Evolutionary conservation across 352 stramenopile genomes (phyloP).

Genomic region (Globisporangium paroecandrum): DNA sequence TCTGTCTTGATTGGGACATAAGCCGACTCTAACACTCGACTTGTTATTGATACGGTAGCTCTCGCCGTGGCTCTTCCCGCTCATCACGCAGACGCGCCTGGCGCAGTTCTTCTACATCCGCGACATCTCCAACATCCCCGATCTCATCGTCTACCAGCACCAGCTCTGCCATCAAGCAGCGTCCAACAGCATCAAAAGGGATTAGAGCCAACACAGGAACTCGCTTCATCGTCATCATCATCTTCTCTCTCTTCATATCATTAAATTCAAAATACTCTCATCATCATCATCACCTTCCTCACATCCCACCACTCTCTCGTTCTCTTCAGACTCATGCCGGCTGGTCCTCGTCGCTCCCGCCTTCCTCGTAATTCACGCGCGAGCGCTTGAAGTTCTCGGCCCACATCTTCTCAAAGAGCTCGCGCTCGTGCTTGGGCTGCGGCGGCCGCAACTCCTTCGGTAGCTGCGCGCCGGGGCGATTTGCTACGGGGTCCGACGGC

Average conservation of each 20-base stretch:
- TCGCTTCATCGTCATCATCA: neutral
- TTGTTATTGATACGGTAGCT: slow-evolving; percentile 23
- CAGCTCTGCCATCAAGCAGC: slow-evolving; percentile 34
- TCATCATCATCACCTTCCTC: neutral
- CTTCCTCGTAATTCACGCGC: slow-evolving; percentile 58
- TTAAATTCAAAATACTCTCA: slow-evolving; percentile 19
- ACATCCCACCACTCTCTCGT: neutral
- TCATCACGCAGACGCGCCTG: slow-evolving; percentile 39
- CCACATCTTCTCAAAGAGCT: slow-evolving; percentile 97
- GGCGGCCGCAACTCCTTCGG: slow-evolving; percentile 88
- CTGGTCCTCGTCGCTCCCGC: neutral
- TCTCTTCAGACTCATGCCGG: neutral
- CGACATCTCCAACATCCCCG: slow-evolving; percentile 69
- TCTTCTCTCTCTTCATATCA: slow-evolving; percentile 10
- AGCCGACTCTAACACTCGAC: neutral
- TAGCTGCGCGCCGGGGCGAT: slow-evolving; percentile 68
- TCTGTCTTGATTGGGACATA: neutral
- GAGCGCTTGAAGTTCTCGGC: slow-evolving; percentile 95
- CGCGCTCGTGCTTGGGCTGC: slow-evolving; percentile 92
- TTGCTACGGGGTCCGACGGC: slow-evolving; percentile 56
- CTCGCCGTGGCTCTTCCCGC: slow-evolving; percentile 54
- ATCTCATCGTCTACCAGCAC: slow-evolving; percentile 79
- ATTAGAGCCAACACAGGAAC: slow-evolving; percentile 4
- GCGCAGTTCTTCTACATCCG: slow-evolving; percentile 64
- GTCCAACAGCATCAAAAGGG: neutral